Percentiles rank a stretch among this genome's conserved stretches.
Evolutionary conservation across 108 stramenopile genomes (phyloP).

Genomic region (Cyclotella choctawhatcheeana): DNA sequence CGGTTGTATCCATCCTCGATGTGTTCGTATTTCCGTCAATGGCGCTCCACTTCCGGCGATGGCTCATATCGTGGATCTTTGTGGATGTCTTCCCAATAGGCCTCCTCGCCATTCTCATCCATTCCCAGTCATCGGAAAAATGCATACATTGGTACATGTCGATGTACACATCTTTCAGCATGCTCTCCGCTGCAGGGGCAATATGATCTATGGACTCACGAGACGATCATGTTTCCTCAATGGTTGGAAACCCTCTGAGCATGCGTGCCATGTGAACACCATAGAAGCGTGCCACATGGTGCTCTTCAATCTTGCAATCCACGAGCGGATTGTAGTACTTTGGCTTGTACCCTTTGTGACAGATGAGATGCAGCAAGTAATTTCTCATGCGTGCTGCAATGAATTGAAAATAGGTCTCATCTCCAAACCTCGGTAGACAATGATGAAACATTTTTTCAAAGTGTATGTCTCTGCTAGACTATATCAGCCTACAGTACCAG

Average conservation of each 20-base stretch:
- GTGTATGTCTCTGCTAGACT: conserved; percentile 4
- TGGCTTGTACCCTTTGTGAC: neutral
- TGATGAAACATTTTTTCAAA: neutral
- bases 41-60: conserved; percentile 11
- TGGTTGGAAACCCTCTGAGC: neutral
- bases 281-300: conserved; percentile 9
- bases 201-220: neutral
- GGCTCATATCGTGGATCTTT: neutral
- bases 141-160: conserved; percentile 14
- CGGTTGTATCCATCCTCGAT: conserved; percentile 7
- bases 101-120: conserved; percentile 1
- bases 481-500: too few species aligned
- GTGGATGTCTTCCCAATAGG: conserved; percentile 5
- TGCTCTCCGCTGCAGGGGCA: neutral
- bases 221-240: neutral
- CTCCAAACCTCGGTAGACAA: conserved; percentile 1
- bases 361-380: conserved; percentile 10
- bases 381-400: conserved; percentile 15
- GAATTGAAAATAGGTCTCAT: neutral
- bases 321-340: neutral
- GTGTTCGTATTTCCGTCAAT: conserved; percentile 1
- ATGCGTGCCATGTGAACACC: conserved; percentile 2
- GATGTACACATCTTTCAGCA: conserved; percentile 7
- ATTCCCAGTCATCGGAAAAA: conserved; percentile 10
- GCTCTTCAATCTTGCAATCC: neutral